A percentile compares a stretch with the other conserved stretches of the same genome.
Evolutionary conservation across 2,329 filamentous ascomycete species (phyloP).

Genomic region (Ceratocystis colombiana): DNA sequence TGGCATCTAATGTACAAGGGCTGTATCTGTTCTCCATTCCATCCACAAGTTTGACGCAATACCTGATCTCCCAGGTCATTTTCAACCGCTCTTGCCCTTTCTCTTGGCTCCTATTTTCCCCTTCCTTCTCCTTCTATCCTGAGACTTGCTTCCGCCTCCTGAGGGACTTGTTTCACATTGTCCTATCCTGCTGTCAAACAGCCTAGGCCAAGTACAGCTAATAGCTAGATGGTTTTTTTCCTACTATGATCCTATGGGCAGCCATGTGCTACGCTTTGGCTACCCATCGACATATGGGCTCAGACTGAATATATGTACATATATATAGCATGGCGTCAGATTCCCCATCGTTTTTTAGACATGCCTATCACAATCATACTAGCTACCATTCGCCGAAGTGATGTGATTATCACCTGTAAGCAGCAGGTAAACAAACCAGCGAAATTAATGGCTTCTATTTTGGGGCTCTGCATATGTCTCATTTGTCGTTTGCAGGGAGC

Average conservation of each 20-base stretch:
- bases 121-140: not conserved
- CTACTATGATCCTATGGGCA: too few relatives aligned
- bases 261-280: too few relatives aligned
- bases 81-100: not conserved
- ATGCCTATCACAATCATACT: too few relatives aligned
- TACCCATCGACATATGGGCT: too few relatives aligned
- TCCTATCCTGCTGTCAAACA: not conserved
- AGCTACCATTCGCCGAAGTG: not conserved
- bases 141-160: not conserved
- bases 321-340: too few relatives aligned
- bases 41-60: not conserved
- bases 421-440: not conserved
- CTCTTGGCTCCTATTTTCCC: not conserved
- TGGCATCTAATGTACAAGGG: not conserved
- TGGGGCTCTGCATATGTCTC: not conserved
- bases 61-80: not conserved
- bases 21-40: not conserved
- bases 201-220: not conserved
- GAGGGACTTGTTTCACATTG: constrained; percentile 9
- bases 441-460: not conserved
- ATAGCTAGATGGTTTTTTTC: not conserved
- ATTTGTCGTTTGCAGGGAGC: not conserved
- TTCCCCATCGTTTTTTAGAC: too few relatives aligned
- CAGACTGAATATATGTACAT: too few relatives aligned
- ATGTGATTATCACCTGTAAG: not conserved